Evolutionary conservation across 2,329 filamentous ascomycete species (phyloP).

Genomic region (Talaromyces sp.): DNA sequence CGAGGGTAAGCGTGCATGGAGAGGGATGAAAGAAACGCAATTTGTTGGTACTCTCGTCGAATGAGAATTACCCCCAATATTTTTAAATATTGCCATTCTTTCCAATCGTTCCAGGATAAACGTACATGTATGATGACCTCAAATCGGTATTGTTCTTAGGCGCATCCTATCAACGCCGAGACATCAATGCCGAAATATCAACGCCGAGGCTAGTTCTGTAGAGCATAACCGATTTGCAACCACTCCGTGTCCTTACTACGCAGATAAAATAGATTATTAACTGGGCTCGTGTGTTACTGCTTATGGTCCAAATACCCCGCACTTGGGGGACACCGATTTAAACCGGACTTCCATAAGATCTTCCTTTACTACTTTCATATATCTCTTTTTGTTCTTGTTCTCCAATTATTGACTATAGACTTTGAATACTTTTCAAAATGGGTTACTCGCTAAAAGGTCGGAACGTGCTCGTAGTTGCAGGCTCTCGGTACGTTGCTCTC

Average conservation of each 20-base stretch:
- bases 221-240: not conserved
- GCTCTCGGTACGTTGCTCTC: slow-evolving; percentile 47
- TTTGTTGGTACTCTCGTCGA: slow-evolving; percentile 35
- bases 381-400: not conserved
- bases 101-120: not conserved
- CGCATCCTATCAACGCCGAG: not conserved
- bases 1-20: slow-evolving; percentile 41
- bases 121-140: not conserved
- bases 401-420: not conserved
- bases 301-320: not conserved
- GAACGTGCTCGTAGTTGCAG: slow-evolving; percentile 61
- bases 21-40: slow-evolving; percentile 32
- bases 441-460: slow-evolving; percentile 57
- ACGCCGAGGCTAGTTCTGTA: not conserved
- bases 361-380: not conserved
- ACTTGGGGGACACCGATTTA: not conserved
- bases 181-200: not conserved
- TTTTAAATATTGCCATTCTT: not conserved
- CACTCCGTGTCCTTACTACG: not conserved
- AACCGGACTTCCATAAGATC: not conserved
- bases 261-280: not conserved
- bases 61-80: slow-evolving; percentile 13
- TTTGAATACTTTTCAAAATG: slow-evolving; percentile 38
- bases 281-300: not conserved
- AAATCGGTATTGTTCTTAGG: not conserved